Evolutionary conservation across 176 grass and related monocot genomes (phyloP).

Genomic region (Phyllostachys edulis): DNA sequence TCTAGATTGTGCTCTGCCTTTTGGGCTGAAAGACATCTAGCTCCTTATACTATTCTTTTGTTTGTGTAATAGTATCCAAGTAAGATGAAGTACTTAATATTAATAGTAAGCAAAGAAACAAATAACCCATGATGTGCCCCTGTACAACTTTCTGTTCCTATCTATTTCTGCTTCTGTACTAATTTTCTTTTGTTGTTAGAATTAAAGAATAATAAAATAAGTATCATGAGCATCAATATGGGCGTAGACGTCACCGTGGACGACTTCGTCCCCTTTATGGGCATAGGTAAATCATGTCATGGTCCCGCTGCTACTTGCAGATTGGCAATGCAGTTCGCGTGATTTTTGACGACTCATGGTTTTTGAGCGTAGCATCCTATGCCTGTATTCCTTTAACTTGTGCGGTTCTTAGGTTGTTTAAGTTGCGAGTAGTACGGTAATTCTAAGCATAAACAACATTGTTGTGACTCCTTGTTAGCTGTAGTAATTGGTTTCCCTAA

Average conservation of each 20-base stretch:
- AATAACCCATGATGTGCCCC: no score
- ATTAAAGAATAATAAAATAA: no score
- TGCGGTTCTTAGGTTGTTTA: not conserved
- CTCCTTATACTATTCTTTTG: no score
- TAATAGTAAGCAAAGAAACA: no score
- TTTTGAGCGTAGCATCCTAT: not conserved
- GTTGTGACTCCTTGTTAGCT: not conserved
- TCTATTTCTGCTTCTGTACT: no score
- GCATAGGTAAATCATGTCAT: constrained; percentile 59
- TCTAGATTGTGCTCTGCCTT: no score
- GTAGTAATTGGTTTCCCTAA: not conserved
- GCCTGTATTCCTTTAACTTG: not conserved
- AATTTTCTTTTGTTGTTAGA: no score
- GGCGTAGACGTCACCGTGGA: constrained; percentile 78
- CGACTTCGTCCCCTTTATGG: constrained; percentile 96
- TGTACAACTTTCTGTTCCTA: no score
- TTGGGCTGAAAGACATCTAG: no score
- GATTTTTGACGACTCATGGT: not conserved
- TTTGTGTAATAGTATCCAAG: no score
- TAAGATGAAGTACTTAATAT: no score
- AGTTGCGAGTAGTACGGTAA: not conserved
- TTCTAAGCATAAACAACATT: not conserved
- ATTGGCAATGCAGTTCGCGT: not conserved
- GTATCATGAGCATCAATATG: no score
- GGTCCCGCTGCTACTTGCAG: constrained; percentile 17